These are phyloP conservation scores for Mesembryanthemum crystallinum DNA, from an alignment of 148 eudicot genomes.

Conservation along the genomic window DNA sequence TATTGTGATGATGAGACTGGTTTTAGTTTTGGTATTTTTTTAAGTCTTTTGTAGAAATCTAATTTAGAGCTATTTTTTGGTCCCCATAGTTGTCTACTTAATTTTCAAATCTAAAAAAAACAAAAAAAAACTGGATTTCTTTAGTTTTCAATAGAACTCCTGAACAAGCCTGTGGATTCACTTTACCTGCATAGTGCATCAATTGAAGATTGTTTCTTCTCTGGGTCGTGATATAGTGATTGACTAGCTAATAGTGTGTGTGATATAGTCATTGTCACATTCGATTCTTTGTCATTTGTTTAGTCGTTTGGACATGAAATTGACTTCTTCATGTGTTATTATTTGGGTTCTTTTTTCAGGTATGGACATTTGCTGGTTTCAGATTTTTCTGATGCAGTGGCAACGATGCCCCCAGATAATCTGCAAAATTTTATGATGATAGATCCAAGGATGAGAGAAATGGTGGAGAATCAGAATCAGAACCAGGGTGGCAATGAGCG, in stretches of 20 bases:
- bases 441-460: constrained; percentile 58
- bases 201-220: background rate
- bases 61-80: too few relatives aligned
- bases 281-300: background rate
- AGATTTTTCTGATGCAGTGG: constrained; percentile 81
- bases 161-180: background rate
- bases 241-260: too few relatives aligned
- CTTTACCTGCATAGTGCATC: background rate
- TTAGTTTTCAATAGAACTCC: too few relatives aligned
- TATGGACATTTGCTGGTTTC: constrained; percentile 70
- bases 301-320: background rate
- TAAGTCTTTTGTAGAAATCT: too few relatives aligned
- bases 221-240: background rate
- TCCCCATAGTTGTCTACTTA: too few relatives aligned
- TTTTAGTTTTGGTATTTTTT: background rate
- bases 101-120: too few relatives aligned
- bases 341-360: constrained; percentile 40
- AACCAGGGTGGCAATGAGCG: constrained; percentile 42
- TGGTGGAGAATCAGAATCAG: constrained; percentile 36
- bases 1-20: constrained; percentile 6
- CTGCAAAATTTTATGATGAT: constrained; percentile 77
- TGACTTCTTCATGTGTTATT: constrained; percentile 1
- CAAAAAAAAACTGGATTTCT: too few relatives aligned
- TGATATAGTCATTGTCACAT: too few relatives aligned
- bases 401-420: constrained; percentile 87